Base-by-base conservation (phyloP, 2,329 filamentous ascomycete genomes). In the Neonectria sp. region DNA sequence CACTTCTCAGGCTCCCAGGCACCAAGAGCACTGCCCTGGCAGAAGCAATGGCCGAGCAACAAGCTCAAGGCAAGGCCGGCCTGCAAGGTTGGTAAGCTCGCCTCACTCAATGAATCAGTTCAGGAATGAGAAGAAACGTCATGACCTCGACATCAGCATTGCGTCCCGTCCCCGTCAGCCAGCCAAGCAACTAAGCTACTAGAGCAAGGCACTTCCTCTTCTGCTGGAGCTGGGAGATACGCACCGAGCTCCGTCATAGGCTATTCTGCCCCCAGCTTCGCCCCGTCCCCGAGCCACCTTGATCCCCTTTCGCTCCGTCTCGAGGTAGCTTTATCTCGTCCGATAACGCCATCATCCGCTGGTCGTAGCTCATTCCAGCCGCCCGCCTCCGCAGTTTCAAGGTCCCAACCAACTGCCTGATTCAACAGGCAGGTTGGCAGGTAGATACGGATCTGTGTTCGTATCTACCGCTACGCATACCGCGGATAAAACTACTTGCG, bases 341-440 rank as follows among this genome's bases (percentile, higher is more conserved):
- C 65, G 74, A 76, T 76, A 76, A 76, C 74, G 70, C 74, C 74
- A 76, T 76, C 65, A 67, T 57, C 45, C 55, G 53, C 65, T 60
- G 55, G 61, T 71, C 68, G 61, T 59, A 60, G 66, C 67, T 75
- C 74, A 76, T 76, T 68, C 72, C 63, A 63, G 53, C 17, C 63
- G 33, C 60, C 48, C 43, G 11, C 33, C 49, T 61, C 63, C 55
- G 62, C 60, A 40, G 35, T 25, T 24, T 37, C 31, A 25, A 15
- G 31, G 27, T 24, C 37, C 35, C 21, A 46, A 48, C n/a, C 21
- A 46, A 25, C 37, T 58, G 46, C 52, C 27, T 61, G 52, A 57
- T 58, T 58, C 55, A 58, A 58, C 58, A 29, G 24, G 24, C 11
- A 8, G n/a, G 51, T 31, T 35, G 29, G 31, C 51, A 35, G n/a